Percentiles rank a stretch among this genome's conserved stretches.
phyloP scores from a whole-genome alignment of 2,329 filamentous ascomycete genomes.

The Ophiostoma novo-ulmi region DNA sequence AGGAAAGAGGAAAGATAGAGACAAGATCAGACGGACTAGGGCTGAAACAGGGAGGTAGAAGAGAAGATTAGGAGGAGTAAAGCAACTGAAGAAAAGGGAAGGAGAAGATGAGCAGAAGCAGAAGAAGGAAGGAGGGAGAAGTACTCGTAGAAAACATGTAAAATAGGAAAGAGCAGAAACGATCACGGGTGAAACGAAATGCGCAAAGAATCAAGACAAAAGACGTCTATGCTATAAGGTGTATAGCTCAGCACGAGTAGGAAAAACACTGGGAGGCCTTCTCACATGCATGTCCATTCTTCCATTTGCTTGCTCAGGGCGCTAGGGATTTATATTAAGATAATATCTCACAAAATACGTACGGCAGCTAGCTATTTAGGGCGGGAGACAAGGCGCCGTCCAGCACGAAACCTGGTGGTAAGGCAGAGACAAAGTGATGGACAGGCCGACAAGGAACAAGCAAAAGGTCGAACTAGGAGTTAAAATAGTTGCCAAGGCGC shows the following conservation, averaged over 20 bases:
- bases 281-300: neutral
- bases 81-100: neutral
- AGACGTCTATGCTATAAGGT: neutral
- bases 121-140: neutral
- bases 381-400: neutral
- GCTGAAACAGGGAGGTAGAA: neutral
- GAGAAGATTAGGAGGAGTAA: neutral
- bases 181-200: conserved; percentile 1
- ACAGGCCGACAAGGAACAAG: neutral
- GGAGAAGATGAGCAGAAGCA: neutral
- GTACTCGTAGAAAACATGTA: neutral
- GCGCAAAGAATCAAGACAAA: neutral
- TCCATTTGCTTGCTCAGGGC: neutral
- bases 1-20: neutral
- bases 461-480: neutral
- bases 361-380: neutral
- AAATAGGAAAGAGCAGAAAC: neutral
- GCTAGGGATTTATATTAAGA: neutral
- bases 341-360: neutral
- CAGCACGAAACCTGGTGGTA: neutral
- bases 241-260: neutral
- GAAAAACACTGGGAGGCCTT: conserved; percentile 5
- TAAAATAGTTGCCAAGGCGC: neutral
- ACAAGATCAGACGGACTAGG: neutral
- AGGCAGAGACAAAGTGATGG: neutral